Evolutionary conservation across 139 green algal genomes (phyloP), one percentile per base, ranked within the genome.

Genomic region (Tetratostichococcus sp.): DNA sequence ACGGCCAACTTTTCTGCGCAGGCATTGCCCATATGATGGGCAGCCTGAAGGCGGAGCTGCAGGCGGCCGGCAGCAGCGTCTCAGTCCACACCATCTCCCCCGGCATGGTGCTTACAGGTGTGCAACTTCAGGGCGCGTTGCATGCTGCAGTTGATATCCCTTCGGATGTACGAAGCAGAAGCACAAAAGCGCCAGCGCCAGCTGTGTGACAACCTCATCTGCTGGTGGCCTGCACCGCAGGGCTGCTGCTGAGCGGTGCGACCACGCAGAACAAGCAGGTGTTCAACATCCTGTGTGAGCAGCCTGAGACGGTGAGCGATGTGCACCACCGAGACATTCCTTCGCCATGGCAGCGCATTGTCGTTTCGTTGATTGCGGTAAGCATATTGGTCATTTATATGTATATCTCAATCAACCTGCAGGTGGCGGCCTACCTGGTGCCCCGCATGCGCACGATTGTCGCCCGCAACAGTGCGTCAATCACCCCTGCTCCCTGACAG

Each of bases 241-340:
- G 93, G 25, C 89, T 97, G 59, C 87, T 97, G 70, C 87, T 97
- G 65, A 88, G 91, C 58, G 89, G 89, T 0, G 85, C 87, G 57
- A 91, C 87, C 0, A 34, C 59, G 0, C 77, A 71, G 8, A 94
- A 90, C 84, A 93, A 92, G 78, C 78, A 87, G 78, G 84, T 78
- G 17, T 97, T 97, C 84, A 96, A 97, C 86, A 89, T 96, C 43
- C 78, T 97, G 33, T 94, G 89, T 73, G 93, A 97, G 83, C 77
- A 77, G 72, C 58, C 69, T 1, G 30, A 30, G 8, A 62, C 50
- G 19, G 50, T 50, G 39, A 50, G 39, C 11, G 8, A 50, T 50
- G 67, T 73, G 34, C 28, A 69, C 32, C 91, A 96, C 22, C 92
- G n/a, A n/a, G n/a, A n/a, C n/a, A n/a, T n/a, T n/a, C n/a, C n/a